Base-by-base conservation (phyloP, 192 early-diverging fungal species). In the Jimgerdemannia flammicorona region DNA sequence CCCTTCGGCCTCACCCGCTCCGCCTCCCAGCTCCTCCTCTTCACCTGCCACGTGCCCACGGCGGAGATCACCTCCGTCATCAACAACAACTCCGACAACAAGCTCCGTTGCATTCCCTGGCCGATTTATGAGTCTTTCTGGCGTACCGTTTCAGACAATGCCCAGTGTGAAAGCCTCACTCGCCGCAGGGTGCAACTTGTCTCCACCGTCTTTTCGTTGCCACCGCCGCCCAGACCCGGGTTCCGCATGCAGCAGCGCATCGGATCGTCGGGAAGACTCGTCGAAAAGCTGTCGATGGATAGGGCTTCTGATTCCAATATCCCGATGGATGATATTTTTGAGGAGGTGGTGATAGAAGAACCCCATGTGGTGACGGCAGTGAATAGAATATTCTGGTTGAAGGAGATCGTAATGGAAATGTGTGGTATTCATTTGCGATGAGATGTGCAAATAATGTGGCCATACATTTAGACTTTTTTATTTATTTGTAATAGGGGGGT, bases 11-110 rank as follows among this genome's bases (percentile, higher is more conserved):
- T 81, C 0, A 72, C 76, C 2, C 42, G 63, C 20, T 70, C 72
- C 3, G 68, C 80, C 49, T 78, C 74, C n/a, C 72, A 75, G 65
- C 54, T 81, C 20, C 74, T 81, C 43, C 59, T 81, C 6, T 81
- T 78, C 64, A 77, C 70, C 64, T 68, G 70, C 11, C 71, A 71
- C 49, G 54, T 81, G 18, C 70, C 67, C 39, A 54, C 80, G 0
- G 67, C 73, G 3, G 80, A 76, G 19, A 73, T 73, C 18, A 6
- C 67, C 11, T 65, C 74, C 17, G 70, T 76, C 7, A 75, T 81
- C 44, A 75, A 81, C 44, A 44, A 77, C 7, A 63, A 76, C 3
- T 40, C 69, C 10, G 66, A 73, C 17, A 68, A 77, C 44, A 63
- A 54, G 9, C 42, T 75, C 3, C 71, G 73, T 44, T 81, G 76